Base-by-base conservation (phyloP, 768 basidiomycete species). In the Mycena latifolia region DNA sequence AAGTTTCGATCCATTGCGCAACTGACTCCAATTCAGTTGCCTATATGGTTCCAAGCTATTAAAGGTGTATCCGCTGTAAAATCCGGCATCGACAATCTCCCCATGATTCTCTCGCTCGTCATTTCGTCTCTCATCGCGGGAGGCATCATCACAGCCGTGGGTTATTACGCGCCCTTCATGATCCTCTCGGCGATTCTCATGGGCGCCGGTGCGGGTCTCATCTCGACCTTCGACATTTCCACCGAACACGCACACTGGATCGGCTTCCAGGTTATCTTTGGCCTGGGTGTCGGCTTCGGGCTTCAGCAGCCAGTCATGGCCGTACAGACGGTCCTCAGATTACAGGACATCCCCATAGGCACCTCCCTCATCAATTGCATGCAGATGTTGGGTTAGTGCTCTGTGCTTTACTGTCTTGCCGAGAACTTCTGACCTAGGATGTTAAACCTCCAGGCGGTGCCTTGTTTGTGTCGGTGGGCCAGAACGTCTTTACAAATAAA, bases 101-200 rank as follows among this genome's bases (percentile, higher is more conserved):
- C 79, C 3, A 62, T 81, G 56, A 75, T 80, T 7, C 73, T 82
- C 60, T 67, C 79, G 24, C 73, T 81, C 25, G 83, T 84, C 0
- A 78, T 82, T 1, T 59, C 77, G 18, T 78, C 82, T 1, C 76
- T 87, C 41, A 27, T 84, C n/a, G 71, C 71, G 7, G 12, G 85
- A 80, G 54, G 77, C 18, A 70, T 74, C 0, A 77, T 85, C 46
- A 78, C 75, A 17, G 55, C 68, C 18, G 69, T 77, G 0, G 75
- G 79, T 10, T 71, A 75, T 22, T 87, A 86, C 69, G 64, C 78
- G 10, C 77, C 77, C 0, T 80, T 73, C 57, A 61, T 69, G 56
- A 59, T 67, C 27, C 17, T 67, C 11, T 65, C 65, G 18, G 82
- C 82, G 77, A 58, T 64, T 1, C 53, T 82, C 15, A 72, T 76